Evolutionary conservation across 441 rosid species (phyloP), one percentile per base, ranked within the genome.

Genomic region (Adansonia rubrostipa): DNA sequence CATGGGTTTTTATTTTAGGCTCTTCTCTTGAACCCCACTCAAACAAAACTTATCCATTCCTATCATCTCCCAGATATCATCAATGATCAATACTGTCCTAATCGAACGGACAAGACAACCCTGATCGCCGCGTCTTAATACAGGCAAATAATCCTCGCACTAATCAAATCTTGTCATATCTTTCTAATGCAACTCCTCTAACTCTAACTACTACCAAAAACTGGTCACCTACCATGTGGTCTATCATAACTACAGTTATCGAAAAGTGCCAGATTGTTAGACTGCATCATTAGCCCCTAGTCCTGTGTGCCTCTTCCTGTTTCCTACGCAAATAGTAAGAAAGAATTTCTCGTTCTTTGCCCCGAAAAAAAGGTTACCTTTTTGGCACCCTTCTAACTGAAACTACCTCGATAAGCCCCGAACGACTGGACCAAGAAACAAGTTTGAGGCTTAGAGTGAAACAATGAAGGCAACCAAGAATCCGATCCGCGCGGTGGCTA

Each of bases 401-500:
- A 51, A 28, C 64, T 54, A 28, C 45, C 45, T 53, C 24, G 7
- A 50, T 8, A 50, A 10, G 4, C 9, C 24, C 9, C 9, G 17
- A 53, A 10, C 61, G 50, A 19, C 45, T 9, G 17, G 40, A 19
- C 8, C 58, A 48, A 45, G 57, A 8, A 7, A 44, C 19, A 72
- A 19, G 20, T 3, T 65, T 2, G 1, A 51, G 8, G 36, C 36
- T 28, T 28, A 28, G 36, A 50, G 20, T 19, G 15, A 33, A 9
- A 19, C 70, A 77, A 90, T 88, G 92, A 87, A 82, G 88, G 83
- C 84, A 62, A 44, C 82, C 80, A 80, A 82, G 82, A 85, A 81
- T 74, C 89, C 88, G 77, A 85, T 90, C 78, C 88, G 84, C 80
- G 86, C 87, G 65, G 84, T 87, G 83, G 79, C 86, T 75, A 75